Evolutionary conservation across 192 early-diverging fungal species (phyloP), one percentile per base, ranked within the genome.

Genomic region (Linnemannia exigua): DNA sequence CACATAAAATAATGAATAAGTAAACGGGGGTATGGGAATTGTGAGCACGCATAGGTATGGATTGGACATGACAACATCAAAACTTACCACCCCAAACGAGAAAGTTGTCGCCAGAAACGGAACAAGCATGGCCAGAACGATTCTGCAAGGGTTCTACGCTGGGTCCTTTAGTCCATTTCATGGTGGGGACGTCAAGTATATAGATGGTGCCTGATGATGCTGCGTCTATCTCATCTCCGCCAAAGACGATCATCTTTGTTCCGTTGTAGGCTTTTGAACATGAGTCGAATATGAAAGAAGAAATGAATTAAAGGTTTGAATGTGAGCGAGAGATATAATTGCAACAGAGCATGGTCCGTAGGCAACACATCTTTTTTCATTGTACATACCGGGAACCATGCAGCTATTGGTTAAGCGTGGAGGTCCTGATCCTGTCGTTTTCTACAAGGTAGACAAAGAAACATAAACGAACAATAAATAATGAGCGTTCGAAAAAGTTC

Each of bases 61-160:
- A 20, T 52, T 20, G 5, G 51, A 52, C 5, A 52, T 20, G 15
- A 52, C 19, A 20, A 5, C 14, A 17, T 25, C n/a, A n/a, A n/a
- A 20, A 8, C 67, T 0, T 69, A 72, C 70, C 70, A 25, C 70
- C 70, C 70, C 70, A 72, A 17, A 16, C 28, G 5, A 72, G 15
- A 50, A 72, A n/a, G 41, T 48, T 72, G 14, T 72, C 70, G 19
- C 70, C 70, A 12, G 70, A 36, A n/a, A 72, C 38, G 15, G 70
- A 17, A 31, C 70, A 72, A 15, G 41, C 70, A 20, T 25, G 22
- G 1, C 9, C 47, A 25, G 35, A 69, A 38, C 67, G 67, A 22
- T 15, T n/a, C 37, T n/a, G 35, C 1, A 31, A 0, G 17, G 20
- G 5, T 0, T 69, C 67, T 4, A 25, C 11, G 67, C 0, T n/a